Base-by-base conservation (phyloP, 352 stramenopile genomes). In the Elongisporangium undulatum region DNA sequence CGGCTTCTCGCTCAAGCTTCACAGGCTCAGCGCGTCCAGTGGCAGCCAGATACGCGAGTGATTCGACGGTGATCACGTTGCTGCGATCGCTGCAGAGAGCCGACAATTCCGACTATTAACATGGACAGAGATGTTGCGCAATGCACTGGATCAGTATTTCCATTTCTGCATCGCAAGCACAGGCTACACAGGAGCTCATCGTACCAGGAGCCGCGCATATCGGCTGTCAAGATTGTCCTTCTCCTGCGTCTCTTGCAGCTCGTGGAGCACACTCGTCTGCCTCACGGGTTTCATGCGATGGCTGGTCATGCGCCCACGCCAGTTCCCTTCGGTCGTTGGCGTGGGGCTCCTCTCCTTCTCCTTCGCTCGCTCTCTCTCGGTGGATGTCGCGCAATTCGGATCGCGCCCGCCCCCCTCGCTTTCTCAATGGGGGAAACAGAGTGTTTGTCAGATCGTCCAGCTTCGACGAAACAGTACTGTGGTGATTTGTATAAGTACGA, bases 201-300 rank as follows among this genome's bases (percentile, higher is more conserved):
- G 53, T 65, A 88, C 78, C 84, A 95, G 89, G 24, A 95, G 74
- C 6, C 84, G 82, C 55, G 74, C 69, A 52, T 91, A 93, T 58
- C 84, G 84, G 8, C 67, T 74, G 39, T 91, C 80, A 15, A 90
- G 58, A 53, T 71, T 88, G 56, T 89, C 80, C 60, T 85, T 87
- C 58, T 90, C 82, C 55, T 90, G 80, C 48, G 61, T 82, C 66
- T 94, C 83, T 57, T 92, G 82, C 20, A 92, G 62, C 58, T 94
- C 85, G 57, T 92, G 74, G 22, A 94, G 71, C 56, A 91, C 80
- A 67, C 82, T 92, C n/a, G 73, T 69, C 57, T 94, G 85, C 19
- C 85, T 78, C 69, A 78, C 56, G 15, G 81, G 69, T 21, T 54
- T 41, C 12, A 49, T 53, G 13, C 66, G 66, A 54, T 65, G 59